These are phyloP conservation scores for Rhypophila decipiens DNA, from an alignment of 495 filamentous ascomycete genomes.

Conservation along the genomic window DNA sequence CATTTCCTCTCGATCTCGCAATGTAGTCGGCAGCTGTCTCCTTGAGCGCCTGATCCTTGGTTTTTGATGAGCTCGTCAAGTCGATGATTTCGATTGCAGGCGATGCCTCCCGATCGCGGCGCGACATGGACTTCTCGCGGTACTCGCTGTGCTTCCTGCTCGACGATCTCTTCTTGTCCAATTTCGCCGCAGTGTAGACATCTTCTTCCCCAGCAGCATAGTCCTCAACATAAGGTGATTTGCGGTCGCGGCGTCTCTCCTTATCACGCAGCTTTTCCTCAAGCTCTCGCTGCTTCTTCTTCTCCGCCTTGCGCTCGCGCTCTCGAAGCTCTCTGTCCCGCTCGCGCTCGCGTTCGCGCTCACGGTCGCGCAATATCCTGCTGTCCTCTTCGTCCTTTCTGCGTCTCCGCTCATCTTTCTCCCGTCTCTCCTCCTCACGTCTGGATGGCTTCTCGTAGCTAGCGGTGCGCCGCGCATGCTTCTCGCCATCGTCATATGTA, in stretches of 20 bases:
- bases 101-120: slow-evolving; percentile 9
- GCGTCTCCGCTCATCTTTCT: slow-evolving; percentile 23
- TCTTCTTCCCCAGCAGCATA: slow-evolving; percentile 27
- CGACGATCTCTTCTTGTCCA: slow-evolving; percentile 37
- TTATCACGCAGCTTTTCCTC: slow-evolving; percentile 12
- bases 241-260: slow-evolving; percentile 17
- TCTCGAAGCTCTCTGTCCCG: slow-evolving; percentile 6
- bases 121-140: slow-evolving; percentile 24
- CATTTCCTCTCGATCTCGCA: slow-evolving; percentile 4
- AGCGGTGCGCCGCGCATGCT: slow-evolving; percentile 31
- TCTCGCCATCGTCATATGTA: slow-evolving; percentile 26
- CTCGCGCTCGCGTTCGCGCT: slow-evolving; percentile 13
- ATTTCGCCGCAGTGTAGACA: slow-evolving; percentile 15
- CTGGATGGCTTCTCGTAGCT: slow-evolving; percentile 42
- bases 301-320: slow-evolving; percentile 8
- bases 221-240: slow-evolving; percentile 27
- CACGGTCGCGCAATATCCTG: slow-evolving; percentile 16
- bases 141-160: slow-evolving; percentile 30
- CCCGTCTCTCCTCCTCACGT: slow-evolving; percentile 29
- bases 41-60: slow-evolving; percentile 8
- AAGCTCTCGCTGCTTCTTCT: slow-evolving; percentile 17
- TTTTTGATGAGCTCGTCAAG: background rate
- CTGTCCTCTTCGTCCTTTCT: slow-evolving; percentile 31
- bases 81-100: slow-evolving; percentile 7
- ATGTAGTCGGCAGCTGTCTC: slow-evolving; percentile 17